These are phyloP conservation scores for Schwanniomyces polymorphus DNA, from an alignment of 805 yeast species.

Conservation along the genomic window DNA sequence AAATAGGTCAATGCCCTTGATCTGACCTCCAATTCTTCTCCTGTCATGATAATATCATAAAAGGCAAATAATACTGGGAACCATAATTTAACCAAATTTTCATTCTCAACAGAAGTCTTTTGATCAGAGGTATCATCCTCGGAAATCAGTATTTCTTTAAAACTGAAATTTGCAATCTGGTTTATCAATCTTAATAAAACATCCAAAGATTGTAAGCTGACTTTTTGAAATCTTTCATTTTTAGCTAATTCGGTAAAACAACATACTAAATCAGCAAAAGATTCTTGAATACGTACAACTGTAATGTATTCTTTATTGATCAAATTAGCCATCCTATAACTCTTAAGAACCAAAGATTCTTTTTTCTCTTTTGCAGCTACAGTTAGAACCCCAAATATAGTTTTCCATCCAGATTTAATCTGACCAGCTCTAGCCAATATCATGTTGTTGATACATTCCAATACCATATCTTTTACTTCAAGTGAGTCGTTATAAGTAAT, in stretches of 20 bases:
- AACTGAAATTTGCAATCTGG: conserved; percentile 51
- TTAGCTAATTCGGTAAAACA: conserved; percentile 82
- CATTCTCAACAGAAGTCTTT: conserved; percentile 15
- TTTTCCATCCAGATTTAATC: conserved; percentile 92
- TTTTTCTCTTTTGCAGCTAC: conserved; percentile 65
- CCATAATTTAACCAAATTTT: conserved; percentile 63
- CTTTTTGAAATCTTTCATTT: conserved; percentile 77
- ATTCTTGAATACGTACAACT: conserved; percentile 68
- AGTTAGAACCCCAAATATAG: conserved; percentile 77
- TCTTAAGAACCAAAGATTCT: conserved; percentile 61
- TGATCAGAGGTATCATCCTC: conserved; percentile 12
- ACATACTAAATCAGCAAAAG: conserved; percentile 61
- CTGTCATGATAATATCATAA: conserved; percentile 88
- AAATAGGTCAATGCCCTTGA: conserved; percentile 80
- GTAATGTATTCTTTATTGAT: conserved; percentile 63
- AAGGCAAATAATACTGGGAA: conserved; percentile 84
- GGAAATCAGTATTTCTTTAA: conserved; percentile 13
- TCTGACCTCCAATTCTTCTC: conserved; percentile 91
- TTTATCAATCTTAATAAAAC: conserved; percentile 63
- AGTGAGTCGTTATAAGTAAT: conserved; percentile 63
- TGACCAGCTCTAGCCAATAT: conserved; percentile 69
- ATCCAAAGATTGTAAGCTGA: conserved; percentile 78
- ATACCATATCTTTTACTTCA: conserved; percentile 82
- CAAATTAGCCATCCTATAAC: conserved; percentile 61
- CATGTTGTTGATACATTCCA: conserved; percentile 88